phyloP scores from a whole-genome alignment of 345 rosid genomes.

The Eutrema japonicum region DNA sequence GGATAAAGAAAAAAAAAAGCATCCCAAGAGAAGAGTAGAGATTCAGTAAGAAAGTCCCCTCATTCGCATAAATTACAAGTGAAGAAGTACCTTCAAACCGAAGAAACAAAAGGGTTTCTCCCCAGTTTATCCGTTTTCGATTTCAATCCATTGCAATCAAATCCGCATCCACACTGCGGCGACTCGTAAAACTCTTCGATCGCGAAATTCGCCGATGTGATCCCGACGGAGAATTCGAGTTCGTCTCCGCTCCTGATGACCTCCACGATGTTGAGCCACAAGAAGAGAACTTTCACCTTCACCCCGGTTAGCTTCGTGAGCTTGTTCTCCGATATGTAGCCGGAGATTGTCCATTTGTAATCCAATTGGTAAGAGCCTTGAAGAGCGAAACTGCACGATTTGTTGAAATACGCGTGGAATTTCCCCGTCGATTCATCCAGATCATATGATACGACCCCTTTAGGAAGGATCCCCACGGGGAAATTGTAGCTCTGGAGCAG shows the following conservation, averaged over 20 bases:
- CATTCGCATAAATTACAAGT: constrained; percentile 7
- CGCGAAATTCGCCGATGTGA: constrained; percentile 79
- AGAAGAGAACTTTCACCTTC: constrained; percentile 83
- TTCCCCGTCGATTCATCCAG: constrained; percentile 62
- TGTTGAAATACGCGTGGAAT: constrained; percentile 63
- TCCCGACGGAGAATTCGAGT: constrained; percentile 84
- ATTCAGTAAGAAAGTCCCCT: not conserved
- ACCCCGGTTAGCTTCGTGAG: constrained; percentile 69
- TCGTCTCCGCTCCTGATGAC: constrained; percentile 66
- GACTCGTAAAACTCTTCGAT: constrained; percentile 80
- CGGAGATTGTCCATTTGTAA: constrained; percentile 74
- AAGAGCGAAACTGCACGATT: constrained; percentile 77
- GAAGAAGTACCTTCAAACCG: constrained; percentile 42
- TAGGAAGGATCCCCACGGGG: constrained; percentile 79
- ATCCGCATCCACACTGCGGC: constrained; percentile 96
- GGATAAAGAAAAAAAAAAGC: not conserved
- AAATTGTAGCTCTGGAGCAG: constrained; percentile 66
- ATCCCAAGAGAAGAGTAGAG: constrained; percentile 7
- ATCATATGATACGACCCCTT: constrained; percentile 66
- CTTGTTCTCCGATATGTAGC: constrained; percentile 60
- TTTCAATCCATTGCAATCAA: constrained; percentile 53
- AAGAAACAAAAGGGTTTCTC: constrained; percentile 59
- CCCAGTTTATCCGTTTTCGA: constrained; percentile 44
- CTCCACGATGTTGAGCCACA: constrained; percentile 92
- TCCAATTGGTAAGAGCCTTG: constrained; percentile 85